Evolutionary conservation across 257 asterid genomes (phyloP).

Genomic region (Nicotiana tomentosiformis): DNA sequence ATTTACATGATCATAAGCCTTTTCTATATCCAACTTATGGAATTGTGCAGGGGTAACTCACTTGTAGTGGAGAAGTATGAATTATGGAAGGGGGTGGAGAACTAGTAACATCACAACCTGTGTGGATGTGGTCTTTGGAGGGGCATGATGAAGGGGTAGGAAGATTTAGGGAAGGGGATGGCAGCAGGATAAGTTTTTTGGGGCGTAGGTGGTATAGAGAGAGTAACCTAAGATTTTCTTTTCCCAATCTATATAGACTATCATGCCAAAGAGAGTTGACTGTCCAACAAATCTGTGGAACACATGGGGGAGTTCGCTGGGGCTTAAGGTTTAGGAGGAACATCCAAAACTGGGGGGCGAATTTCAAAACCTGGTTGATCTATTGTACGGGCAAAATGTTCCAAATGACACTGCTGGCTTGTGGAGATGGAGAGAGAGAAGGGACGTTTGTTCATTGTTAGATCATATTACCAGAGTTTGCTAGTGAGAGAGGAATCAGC

Average conservation of each 20-base stretch:
- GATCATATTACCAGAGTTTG: neutral
- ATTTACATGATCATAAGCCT: too few species aligned
- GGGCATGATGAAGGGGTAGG: too few species aligned
- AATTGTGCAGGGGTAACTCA: too few species aligned
- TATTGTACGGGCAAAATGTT: neutral
- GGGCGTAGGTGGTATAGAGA: too few species aligned
- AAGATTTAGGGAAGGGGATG: too few species aligned
- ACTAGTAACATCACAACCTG: too few species aligned
- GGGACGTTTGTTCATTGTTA: neutral
- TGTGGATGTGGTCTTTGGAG: too few species aligned
- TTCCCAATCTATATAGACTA: neutral
- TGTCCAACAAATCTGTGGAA: neutral
- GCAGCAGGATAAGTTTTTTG: too few species aligned
- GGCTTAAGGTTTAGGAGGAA: neutral
- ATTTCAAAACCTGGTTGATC: neutral
- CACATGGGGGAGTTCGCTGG: neutral
- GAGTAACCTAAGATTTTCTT: too few species aligned
- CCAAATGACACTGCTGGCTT: neutral
- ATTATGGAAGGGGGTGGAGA: too few species aligned
- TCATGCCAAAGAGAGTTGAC: neutral
- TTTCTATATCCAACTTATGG: too few species aligned
- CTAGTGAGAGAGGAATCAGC: neutral
- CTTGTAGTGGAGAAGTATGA: too few species aligned
- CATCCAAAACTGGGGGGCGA: neutral
- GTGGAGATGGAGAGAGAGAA: neutral